Base-by-base conservation (phyloP, 768 basidiomycete species). In the Lentinula sp. region DNA sequence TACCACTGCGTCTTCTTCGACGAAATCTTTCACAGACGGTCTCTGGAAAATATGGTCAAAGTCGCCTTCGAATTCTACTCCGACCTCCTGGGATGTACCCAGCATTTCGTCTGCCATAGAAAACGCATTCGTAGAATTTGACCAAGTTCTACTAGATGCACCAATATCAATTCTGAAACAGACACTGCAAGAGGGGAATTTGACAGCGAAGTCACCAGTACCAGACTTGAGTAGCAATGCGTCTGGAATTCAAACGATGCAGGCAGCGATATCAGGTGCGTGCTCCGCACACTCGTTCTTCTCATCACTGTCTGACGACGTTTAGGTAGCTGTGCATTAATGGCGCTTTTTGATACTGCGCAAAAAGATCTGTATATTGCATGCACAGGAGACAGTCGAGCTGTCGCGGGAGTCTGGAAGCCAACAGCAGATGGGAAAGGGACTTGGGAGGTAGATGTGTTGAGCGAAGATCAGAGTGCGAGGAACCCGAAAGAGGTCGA, bases 401-500 rank as follows among this genome's bases (percentile, higher is more conserved):
- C 97, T 12, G 94, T 99, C 6, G 95, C 96, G 20, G 97, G 97
- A 18, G 83, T 93, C 41, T 95, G 91, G 90, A 87, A 92, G 64
- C 81, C 84, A 55, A 80, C 80, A 4, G 73, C 71, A 2, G 82
- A 86, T 63, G 87, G 85, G 3, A 76, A 79, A 57, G 91, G 91
- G 10, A 80, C 78, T 57, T 99, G 97, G 97, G 83, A 87, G 50
- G 90, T 95, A 35, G 93, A 97, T 70, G 92, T 92, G n/a, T 79
- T 99, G 63, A 93, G 85, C 33, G 94, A 98, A 72, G 97, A 98
- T 69, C 95, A 98, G 77, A 98, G 95, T 6, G 97, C 94, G 42
- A 85, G 93, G 65, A 98, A 94, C 70, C 86, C 83, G 15, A 87
- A 84, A 50, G 97, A 99, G 73, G 76, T 89, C 28, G 82, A 82